phyloP scores from a whole-genome alignment of 768 basidiomycete species.

The Pulveroboletus frians region DNA sequence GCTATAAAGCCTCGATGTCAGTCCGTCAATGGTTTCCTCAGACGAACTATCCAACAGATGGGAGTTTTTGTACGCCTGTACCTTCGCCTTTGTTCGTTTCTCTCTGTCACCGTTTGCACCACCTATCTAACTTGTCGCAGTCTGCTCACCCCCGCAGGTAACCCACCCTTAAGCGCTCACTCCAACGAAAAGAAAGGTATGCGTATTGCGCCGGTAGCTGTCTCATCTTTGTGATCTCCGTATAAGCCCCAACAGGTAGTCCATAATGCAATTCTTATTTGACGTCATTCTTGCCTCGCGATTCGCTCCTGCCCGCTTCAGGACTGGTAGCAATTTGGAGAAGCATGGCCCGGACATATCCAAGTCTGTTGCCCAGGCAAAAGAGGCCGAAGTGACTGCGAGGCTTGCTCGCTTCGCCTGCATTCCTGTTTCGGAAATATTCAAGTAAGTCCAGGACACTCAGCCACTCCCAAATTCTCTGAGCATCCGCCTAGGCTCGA shows the following conservation, averaged over 20 bases:
- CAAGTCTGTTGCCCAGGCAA: slow-evolving; percentile 5
- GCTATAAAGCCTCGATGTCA: slow-evolving; percentile 19
- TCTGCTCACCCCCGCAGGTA: slow-evolving; percentile 25
- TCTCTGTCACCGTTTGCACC: not conserved
- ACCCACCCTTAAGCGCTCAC: slow-evolving; percentile 25
- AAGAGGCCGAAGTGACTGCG: slow-evolving; percentile 19
- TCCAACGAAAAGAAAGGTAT: slow-evolving; percentile 14
- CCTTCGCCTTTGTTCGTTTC: slow-evolving; percentile 24
- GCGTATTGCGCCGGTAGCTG: not conserved
- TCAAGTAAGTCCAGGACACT: slow-evolving; percentile 14
- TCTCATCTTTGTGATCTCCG: slow-evolving; percentile 1
- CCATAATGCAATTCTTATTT: slow-evolving; percentile 21
- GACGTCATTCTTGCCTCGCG: slow-evolving; percentile 17
- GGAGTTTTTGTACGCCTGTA: slow-evolving; percentile 29
- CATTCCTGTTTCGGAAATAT: slow-evolving; percentile 21
- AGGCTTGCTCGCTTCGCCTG: slow-evolving; percentile 26
- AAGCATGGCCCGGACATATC: slow-evolving; percentile 26
- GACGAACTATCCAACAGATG: slow-evolving; percentile 31
- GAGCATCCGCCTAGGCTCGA: slow-evolving; percentile 18
- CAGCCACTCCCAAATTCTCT: not conserved
- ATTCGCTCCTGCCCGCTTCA: slow-evolving; percentile 23
- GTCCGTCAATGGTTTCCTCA: slow-evolving; percentile 4
- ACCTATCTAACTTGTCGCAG: slow-evolving; percentile 15
- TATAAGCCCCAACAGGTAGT: slow-evolving; percentile 10
- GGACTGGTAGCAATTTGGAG: slow-evolving; percentile 6